Base-by-base conservation (phyloP, 352 stramenopile species). In the Phytophthora ramorum region DNA sequence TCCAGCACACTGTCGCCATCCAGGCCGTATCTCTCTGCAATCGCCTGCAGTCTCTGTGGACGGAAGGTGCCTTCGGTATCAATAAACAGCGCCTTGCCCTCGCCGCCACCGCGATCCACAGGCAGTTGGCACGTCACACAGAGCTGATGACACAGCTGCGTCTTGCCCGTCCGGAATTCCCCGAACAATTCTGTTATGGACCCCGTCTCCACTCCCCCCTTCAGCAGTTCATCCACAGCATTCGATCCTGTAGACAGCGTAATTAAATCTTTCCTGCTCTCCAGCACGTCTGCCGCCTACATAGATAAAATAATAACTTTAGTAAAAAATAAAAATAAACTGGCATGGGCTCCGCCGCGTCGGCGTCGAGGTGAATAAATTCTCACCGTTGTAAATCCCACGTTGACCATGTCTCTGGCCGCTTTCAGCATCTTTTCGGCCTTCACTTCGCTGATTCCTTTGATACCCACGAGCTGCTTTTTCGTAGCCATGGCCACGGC, bases 61-160 rank as follows among this genome's bases (percentile, higher is more conserved):
- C 98, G 95, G 71, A 99, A 99, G 0, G 96, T 99, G 38, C 98
- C 98, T 83, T 99, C 98, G 3, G 98, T 99, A 75, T 99, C 98
- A 66, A 99, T 99, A 75, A 96, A 99, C 50, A 99, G 97, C 17
- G 97, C 96, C 71, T 98, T 97, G 43, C 98, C 98, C 80, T 99
- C 97, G 5, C 96, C 98, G 47, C 98, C 98, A 45, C 98, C 98
- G 38, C 98, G 93, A 60, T 98, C 97, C 59, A 99, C 87, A 2
- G 96, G 92, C 44, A 99, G 86, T 81, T 99, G 98, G 69, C 96
- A 99, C 37, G 97, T 99, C 34, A 99, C 97, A 74, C 98, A 99
- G 1, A 99, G 83, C 57, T 98, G 99, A 70, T 99, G 98, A 70
- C 98, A 99, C 40, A 99, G 74, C 75, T 99, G 97, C 9, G 98